Evolutionary conservation across 768 basidiomycete species (phyloP), one percentile per base, ranked within the genome.

Genomic region (Pleurotus tuber-regium): DNA sequence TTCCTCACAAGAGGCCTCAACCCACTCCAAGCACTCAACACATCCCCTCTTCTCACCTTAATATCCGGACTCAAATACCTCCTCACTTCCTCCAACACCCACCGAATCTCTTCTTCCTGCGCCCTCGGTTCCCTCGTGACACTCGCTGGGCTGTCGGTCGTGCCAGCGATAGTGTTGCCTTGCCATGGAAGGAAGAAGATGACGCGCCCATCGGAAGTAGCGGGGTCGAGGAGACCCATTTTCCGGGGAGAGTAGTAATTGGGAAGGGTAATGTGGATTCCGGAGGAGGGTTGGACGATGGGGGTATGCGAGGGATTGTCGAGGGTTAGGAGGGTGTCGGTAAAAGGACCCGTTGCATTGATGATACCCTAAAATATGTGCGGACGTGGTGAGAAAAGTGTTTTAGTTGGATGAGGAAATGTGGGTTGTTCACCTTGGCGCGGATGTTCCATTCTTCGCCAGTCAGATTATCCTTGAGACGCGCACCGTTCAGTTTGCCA

Each of bases 171-270:
- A 33, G 94, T 94, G 72, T 88, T 92, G 7, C 96, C 96, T 70
- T 98, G 87, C 96, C 97, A 99, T 0, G 96, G 96, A 8, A 99
- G 81, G 80, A 99, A 97, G 79, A 98, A 99, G 63, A 99, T 96
- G 50, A 99, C 95, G 23, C 96, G 87, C 0, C 96, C 96, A 57
- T 99, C 96, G 0, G 90, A 92, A 3, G 97, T 97, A 2, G 92
- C 78, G 1, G 96, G 97, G 67, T 98, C 97, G 39, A 98, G 79
- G 4, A 98, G 79, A 38, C 97, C 96, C 90, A 98, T 97, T 43
- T 80, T 89, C 12, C 88, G 83, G 2, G 96, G 96, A 1, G 93
- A 92, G 65, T 97, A 98, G 73, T 98, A 99, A 62, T 92, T 91
- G 2, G 96, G 96, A 2, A 99, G 84, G 0, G 96, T 96, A 70